These are phyloP conservation scores for Talaromyces wortmannii DNA, from an alignment of 495 filamentous ascomycete genomes.

Conservation along the genomic window DNA sequence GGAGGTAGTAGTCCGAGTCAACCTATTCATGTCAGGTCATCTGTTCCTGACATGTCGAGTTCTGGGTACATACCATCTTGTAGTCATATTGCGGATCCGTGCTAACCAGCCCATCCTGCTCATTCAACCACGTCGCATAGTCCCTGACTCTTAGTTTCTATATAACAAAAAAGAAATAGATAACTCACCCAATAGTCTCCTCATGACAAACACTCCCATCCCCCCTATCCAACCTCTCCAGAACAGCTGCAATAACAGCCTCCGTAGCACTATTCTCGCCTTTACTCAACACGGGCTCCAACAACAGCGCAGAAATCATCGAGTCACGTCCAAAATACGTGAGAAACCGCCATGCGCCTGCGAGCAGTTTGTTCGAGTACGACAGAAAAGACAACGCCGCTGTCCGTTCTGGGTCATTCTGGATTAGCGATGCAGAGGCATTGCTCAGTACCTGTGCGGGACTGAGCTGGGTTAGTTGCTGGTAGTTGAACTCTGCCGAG, in stretches of 20 bases:
- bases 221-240: conserved; percentile 51
- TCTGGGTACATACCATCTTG: conserved; percentile 39
- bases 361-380: conserved; percentile 53
- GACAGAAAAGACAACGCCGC: conserved; percentile 55
- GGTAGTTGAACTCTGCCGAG: conserved; percentile 53
- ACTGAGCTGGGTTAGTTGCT: conserved; percentile 48
- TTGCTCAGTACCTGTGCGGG: conserved; percentile 41
- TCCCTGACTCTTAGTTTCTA: conserved; percentile 24
- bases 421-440: conserved; percentile 34
- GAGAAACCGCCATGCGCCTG: conserved; percentile 60
- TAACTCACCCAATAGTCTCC: conserved; percentile 50
- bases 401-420: conserved; percentile 34
- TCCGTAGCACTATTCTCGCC: conserved; percentile 51
- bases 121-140: conserved; percentile 54
- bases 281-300: conserved; percentile 50
- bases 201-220: conserved; percentile 59
- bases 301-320: conserved; percentile 51
- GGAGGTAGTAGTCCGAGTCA: conserved; percentile 58
- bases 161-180: background rate
- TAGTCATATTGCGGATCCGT: conserved; percentile 52
- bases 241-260: conserved; percentile 50
- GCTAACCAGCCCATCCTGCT: conserved; percentile 43
- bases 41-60: background rate
- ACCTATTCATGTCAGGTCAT: no score
- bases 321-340: conserved; percentile 63